phyloP scores from a whole-genome alignment of 2,329 filamentous ascomycete species.

The Xylaria sp. region DNA sequence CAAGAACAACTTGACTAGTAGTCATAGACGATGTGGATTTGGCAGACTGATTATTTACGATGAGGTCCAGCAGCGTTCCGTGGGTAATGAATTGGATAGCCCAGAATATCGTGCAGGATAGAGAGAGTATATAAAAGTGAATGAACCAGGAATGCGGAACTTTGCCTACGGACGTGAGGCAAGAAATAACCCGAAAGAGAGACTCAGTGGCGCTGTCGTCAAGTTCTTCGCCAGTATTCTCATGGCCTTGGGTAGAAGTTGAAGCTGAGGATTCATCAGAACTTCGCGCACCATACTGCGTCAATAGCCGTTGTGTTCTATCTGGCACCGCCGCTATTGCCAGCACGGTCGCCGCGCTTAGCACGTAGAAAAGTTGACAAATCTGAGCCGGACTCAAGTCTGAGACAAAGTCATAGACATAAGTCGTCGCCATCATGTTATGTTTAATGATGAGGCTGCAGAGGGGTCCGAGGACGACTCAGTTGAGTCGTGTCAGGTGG shows the following conservation, averaged over 20 bases:
- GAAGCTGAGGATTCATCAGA: constrained; percentile 30
- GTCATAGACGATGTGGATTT: constrained; percentile 61
- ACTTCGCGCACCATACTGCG: constrained; percentile 63
- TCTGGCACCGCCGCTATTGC: constrained; percentile 58
- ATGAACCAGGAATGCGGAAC: constrained; percentile 91
- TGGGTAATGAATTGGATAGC: constrained; percentile 67
- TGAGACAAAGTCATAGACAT: constrained; percentile 24
- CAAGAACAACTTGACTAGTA: constrained; percentile 70
- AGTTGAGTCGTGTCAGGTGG: constrained; percentile 1
- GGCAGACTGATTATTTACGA: constrained; percentile 56
- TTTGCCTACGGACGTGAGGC: constrained; percentile 58
- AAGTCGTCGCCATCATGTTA: constrained; percentile 19
- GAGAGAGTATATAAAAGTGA: constrained; percentile 84
- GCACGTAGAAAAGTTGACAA: constrained; percentile 62
- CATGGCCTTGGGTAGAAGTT: neutral
- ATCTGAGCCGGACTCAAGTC: constrained; percentile 45
- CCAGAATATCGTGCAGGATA: constrained; percentile 80
- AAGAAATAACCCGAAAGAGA: constrained; percentile 48
- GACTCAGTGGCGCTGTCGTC: constrained; percentile 29
- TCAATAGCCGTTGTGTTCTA: constrained; percentile 57
- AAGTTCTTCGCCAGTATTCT: neutral
- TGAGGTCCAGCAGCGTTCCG: constrained; percentile 63
- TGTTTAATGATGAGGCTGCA: neutral
- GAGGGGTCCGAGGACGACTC: neutral
- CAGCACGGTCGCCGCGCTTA: constrained; percentile 55